These are phyloP conservation scores for Capsicum pubescens DNA, from an alignment of 257 asterid genomes.

Conservation along the genomic window DNA sequence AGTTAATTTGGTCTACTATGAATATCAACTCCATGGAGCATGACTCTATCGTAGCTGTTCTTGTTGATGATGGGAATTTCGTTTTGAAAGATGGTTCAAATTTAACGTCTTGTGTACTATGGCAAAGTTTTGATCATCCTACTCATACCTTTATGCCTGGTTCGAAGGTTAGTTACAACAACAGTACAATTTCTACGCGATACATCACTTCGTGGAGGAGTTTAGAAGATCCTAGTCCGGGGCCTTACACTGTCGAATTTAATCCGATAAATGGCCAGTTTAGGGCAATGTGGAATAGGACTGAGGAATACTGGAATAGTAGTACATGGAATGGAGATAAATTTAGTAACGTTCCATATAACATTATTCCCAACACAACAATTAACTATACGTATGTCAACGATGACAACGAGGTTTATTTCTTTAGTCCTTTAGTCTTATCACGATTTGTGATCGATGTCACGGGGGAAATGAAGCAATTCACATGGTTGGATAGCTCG, in stretches of 20 bases:
- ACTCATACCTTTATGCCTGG: neutral
- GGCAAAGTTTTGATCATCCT: conserved; percentile 19
- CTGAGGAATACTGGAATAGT: conserved; percentile 15
- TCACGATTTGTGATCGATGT: neutral
- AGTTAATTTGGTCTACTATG: neutral
- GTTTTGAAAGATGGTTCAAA: neutral
- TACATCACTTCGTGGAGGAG: neutral
- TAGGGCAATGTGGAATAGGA: conserved; percentile 10
- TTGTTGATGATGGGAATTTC: neutral
- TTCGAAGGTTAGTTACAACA: neutral
- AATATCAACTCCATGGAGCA: neutral
- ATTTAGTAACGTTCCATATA: neutral
- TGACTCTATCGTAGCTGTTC: neutral
- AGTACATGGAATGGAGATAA: neutral
- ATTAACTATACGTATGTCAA: neutral
- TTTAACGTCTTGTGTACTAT: neutral
- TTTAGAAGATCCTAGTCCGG: neutral
- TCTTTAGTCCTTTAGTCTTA: neutral
- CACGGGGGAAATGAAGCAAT: neutral
- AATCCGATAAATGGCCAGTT: neutral
- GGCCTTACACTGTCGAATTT: neutral
- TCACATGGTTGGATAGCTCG: neutral
- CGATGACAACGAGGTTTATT: conserved; percentile 3
- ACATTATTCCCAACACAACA: neutral
- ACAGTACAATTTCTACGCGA: neutral